A percentile compares a stretch with the other conserved stretches of the same genome.
These are phyloP conservation scores for Russula sp. DNA, from an alignment of 768 basidiomycete species.

Conservation along the genomic window DNA sequence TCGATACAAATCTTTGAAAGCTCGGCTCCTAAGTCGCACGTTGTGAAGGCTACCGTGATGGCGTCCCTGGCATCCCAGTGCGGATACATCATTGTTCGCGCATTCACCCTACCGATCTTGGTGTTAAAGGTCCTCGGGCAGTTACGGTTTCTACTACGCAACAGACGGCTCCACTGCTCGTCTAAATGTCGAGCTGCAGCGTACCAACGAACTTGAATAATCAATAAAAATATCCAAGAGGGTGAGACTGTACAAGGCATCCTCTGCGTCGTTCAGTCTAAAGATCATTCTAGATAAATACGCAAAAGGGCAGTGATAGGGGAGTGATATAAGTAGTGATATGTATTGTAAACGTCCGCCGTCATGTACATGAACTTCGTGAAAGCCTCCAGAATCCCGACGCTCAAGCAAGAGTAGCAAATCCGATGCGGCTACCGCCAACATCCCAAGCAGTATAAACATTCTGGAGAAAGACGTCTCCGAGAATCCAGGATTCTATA, in stretches of 20 bases:
- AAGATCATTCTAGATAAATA: neutral
- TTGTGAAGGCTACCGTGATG: neutral
- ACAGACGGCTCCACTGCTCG: neutral
- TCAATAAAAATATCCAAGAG: neutral
- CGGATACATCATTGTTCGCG: neutral
- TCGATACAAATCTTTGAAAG: neutral
- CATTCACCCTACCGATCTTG: neutral
- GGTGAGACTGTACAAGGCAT: neutral
- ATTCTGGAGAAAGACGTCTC: slow-evolving; percentile 19
- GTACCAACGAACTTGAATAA: too few species aligned
- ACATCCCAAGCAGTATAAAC: slow-evolving; percentile 18
- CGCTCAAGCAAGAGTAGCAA: slow-evolving; percentile 17
- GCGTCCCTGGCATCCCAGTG: neutral
- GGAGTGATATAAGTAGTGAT: neutral
- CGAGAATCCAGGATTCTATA: slow-evolving; percentile 12
- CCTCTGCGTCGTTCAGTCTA: neutral
- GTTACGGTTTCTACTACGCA: neutral
- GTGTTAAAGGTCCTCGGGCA: neutral
- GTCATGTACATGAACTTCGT: too few species aligned
- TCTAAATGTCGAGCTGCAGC: neutral
- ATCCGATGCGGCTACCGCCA: slow-evolving; percentile 13
- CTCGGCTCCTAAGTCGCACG: neutral
- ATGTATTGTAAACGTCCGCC: too few species aligned
- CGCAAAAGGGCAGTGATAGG: neutral
- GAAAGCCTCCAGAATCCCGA: neutral